Conservation (phyloP, 371 early-diverging fungal species). For the Zopfochytrium polystomum region DNA sequence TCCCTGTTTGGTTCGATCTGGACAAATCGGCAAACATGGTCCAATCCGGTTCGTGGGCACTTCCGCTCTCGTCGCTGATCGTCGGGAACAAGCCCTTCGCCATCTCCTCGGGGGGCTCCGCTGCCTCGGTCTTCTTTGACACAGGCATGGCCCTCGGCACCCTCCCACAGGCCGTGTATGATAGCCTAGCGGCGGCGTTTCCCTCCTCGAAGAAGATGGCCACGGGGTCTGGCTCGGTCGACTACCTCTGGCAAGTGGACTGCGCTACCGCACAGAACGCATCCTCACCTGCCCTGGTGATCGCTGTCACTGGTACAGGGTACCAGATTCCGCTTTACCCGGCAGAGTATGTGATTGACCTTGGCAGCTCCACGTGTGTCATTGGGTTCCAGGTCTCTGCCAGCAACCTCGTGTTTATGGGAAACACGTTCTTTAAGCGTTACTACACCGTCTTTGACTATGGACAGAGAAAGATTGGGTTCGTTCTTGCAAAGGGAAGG, state of each 20-base stretch:
- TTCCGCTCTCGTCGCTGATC: not conserved
- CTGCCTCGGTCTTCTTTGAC: too few relatives aligned
- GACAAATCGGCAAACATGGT: constrained; percentile 5
- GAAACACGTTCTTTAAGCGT: constrained; percentile 16
- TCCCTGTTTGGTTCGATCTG: constrained; percentile 6
- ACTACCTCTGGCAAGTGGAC: not conserved
- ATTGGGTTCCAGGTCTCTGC: constrained; percentile 3
- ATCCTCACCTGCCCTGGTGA: constrained; percentile 2
- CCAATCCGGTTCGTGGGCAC: not conserved
- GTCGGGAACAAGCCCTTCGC: not conserved
- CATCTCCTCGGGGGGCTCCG: constrained; percentile 1
- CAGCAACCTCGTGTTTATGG: constrained; percentile 7
- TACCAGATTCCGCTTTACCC: constrained; percentile 3
- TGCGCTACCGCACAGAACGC: not conserved
- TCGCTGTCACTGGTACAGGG: constrained; percentile 5
- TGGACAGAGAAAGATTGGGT: constrained; percentile 11
- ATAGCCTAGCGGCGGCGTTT: too few relatives aligned
- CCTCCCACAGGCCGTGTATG: too few relatives aligned
- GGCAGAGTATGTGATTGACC: not conserved
- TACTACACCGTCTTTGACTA: constrained; percentile 25
- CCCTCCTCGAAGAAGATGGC: too few relatives aligned
- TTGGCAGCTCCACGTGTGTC: not conserved
- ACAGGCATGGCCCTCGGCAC: too few relatives aligned
- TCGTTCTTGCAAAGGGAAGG: constrained; percentile 15
- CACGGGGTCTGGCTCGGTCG: too few relatives aligned